Percentiles rank a stretch among this genome's conserved stretches.
phyloP scores from a whole-genome alignment of 192 early-diverging fungal species.

The Irineochytrium annulatum region DNA sequence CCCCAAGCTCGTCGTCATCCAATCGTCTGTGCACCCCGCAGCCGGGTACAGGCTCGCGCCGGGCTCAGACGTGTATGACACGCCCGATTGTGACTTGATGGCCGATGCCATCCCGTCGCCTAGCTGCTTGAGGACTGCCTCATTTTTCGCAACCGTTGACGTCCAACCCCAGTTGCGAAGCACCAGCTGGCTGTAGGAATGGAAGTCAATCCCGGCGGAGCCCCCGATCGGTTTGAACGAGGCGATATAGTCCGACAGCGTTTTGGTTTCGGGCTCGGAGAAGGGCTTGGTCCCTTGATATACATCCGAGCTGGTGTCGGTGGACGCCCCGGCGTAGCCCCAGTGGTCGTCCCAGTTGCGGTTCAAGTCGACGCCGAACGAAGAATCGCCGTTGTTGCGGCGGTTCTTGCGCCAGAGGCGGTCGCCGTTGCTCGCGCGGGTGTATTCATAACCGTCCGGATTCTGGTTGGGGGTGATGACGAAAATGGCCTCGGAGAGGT shows the following conservation, averaged over 20 bases:
- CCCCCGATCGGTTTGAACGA: constrained; percentile 17
- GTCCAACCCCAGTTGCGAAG: constrained; percentile 24
- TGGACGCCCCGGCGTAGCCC: constrained; percentile 36
- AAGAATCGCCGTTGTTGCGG: constrained; percentile 38
- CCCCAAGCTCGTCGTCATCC: constrained; percentile 10
- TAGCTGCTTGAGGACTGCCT: constrained; percentile 14
- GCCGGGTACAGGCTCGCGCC: constrained; percentile 18
- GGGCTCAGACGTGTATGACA: constrained; percentile 9
- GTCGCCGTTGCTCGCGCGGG: constrained; percentile 25
- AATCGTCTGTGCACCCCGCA: constrained; percentile 24
- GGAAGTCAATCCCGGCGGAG: constrained; percentile 43
- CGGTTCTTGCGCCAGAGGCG: constrained; percentile 40
- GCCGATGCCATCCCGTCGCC: constrained; percentile 14
- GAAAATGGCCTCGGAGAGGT: constrained; percentile 35
- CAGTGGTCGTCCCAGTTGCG: constrained; percentile 47
- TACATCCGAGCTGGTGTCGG: constrained; percentile 34
- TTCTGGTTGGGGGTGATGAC: constrained; percentile 35
- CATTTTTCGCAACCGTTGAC: constrained; percentile 4
- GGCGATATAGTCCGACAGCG: constrained; percentile 31
- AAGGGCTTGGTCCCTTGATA: constrained; percentile 34
- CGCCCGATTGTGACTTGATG: not conserved
- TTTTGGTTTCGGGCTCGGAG: constrained; percentile 44
- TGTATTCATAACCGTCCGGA: constrained; percentile 48
- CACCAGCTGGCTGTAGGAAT: constrained; percentile 22
- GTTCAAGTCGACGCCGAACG: constrained; percentile 22